Base-by-base conservation (phyloP, 805 yeast species). In the Lipomyces mesembrius region DNA sequence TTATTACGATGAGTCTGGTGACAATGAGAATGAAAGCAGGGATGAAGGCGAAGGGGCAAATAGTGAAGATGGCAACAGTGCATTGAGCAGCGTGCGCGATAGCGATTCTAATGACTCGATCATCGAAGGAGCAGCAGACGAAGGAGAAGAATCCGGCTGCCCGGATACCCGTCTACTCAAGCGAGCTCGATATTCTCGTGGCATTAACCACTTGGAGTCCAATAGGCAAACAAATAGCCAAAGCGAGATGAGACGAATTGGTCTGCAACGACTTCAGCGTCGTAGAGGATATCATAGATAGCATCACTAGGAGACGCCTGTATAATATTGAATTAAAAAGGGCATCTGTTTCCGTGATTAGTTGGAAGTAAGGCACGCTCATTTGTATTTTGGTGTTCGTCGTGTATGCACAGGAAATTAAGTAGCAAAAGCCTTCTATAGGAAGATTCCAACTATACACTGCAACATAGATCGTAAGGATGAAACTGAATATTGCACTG, bases 241-340 rank as follows among this genome's bases (percentile, higher is more conserved):
- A 52, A 52, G 55, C 20, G 27, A 25, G 7, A 17, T n/a, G 34
- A 52, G 55, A 12, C n/a, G 55, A 52, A 25, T 25, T 25, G 34
- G 55, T 12, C 55, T 52, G 27, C 55, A 52, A 25, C 55, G 34
- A 25, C 55, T 52, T 52, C 55, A 43, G n/a, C 49, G 8, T 43
- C 49, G 49, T 17, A 43, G 49, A 17, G 22, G 14, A n/a, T 7
- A 5, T 43, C 49, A n/a, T n/a, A 43, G 14, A n/a, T 43, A 37
- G 39, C 20, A 43, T n/a, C 8, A 11, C 49, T 43, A n/a, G 49
- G 20, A 43, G 32, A 17, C 9, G 22, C 8, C 22, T 43, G 49
- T 43, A n/a, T 2, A n/a, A 43, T n/a, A 43, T n/a, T n/a, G 43
- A 37, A 43, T 8, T 17, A 4, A 43, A 43, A 43, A 1, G 22